Percentiles rank a stretch among this genome's conserved stretches.
phyloP scores from a whole-genome alignment of 2,329 filamentous ascomycete genomes.

The Colletotrichum sp. region DNA sequence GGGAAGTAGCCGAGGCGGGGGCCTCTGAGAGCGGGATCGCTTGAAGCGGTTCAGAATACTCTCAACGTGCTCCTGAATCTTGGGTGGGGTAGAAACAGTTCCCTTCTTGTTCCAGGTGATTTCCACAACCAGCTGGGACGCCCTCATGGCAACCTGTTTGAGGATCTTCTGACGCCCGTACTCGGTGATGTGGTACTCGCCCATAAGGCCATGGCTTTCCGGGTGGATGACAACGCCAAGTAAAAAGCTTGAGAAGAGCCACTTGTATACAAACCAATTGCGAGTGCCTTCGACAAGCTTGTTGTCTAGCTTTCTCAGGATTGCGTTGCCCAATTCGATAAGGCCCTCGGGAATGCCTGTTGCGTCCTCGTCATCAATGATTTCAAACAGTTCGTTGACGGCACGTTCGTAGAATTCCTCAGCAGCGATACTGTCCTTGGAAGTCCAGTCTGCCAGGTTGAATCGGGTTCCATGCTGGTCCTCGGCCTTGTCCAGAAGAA shows the following conservation, averaged over 20 bases:
- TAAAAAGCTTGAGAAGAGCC: conserved; percentile 90
- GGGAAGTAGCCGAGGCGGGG: conserved; percentile 66
- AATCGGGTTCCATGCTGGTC: conserved; percentile 75
- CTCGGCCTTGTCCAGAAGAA: conserved; percentile 85
- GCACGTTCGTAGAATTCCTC: conserved; percentile 90
- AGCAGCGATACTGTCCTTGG: conserved; percentile 80
- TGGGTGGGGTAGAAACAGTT: conserved; percentile 66
- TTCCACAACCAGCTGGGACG: conserved; percentile 80
- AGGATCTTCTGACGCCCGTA: conserved; percentile 84
- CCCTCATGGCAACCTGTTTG: conserved; percentile 79
- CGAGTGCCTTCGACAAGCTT: conserved; percentile 77
- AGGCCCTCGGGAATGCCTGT: conserved; percentile 88
- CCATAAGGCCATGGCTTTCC: conserved; percentile 80
- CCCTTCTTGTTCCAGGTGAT: conserved; percentile 72
- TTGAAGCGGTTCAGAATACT: conserved; percentile 72
- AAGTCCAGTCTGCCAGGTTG: conserved; percentile 74
- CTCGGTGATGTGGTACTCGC: conserved; percentile 91
- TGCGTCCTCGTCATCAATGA: conserved; percentile 83
- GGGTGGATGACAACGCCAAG: conserved; percentile 85
- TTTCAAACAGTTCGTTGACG: conserved; percentile 80
- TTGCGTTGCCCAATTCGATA: conserved; percentile 82
- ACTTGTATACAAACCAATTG: conserved; percentile 86
- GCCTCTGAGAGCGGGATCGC: conserved; percentile 52
- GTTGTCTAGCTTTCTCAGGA: conserved; percentile 76
- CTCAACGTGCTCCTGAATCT: conserved; percentile 73